Base-by-base conservation (phyloP, 1,284 basidiomycete species). In the Ustilago nuda region DNA sequence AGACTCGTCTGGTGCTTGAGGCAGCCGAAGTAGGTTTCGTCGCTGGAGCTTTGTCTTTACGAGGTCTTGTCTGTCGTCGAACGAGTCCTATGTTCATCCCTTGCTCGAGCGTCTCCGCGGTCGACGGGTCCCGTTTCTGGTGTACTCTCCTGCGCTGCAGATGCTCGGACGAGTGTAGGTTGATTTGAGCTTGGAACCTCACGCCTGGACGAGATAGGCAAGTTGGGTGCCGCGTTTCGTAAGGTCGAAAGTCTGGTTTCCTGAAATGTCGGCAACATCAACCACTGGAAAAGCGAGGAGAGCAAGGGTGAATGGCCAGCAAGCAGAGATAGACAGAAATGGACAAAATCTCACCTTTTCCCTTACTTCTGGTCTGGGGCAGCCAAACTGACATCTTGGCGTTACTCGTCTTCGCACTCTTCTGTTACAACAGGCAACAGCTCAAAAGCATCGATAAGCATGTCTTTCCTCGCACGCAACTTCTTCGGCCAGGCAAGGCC, bases 211-310 rank as follows among this genome's bases (percentile, higher is more conserved):
- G 48, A 51, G 73, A 76, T 74, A 72, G 75, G 50, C 48, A 75
- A 68, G 76, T 62, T 70, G 69, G 55, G 72, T 72, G 75, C 76
- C 75, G 72, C 75, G 76, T 55, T 66, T 66, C 66, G 75, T 76
- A 61, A 68, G 66, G 78, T 70, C 76, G 78, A 80, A 66, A 80
- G 65, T 61, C 59, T 69, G 78, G 71, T 79, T 78, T 77, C 50
- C 75, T 77, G 76, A 78, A 68, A 63, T 60, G 64, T 72, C 61
- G 65, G 48, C 64, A 39, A 55, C 54, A 57, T 66, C 62, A 39
- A 45, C 12, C 46, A 45, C n/a, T 27, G 35, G 17, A 30, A 12
- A 4, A 50, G 48, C 9, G 15, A 12, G n/a, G 13, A 17, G n/a
- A 19, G 48, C 48, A 19, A 36, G n/a, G 43, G n/a, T 36, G 51